These are phyloP conservation scores for Apocynum venetum DNA, from an alignment of 257 asterid species.

Conservation along the genomic window DNA sequence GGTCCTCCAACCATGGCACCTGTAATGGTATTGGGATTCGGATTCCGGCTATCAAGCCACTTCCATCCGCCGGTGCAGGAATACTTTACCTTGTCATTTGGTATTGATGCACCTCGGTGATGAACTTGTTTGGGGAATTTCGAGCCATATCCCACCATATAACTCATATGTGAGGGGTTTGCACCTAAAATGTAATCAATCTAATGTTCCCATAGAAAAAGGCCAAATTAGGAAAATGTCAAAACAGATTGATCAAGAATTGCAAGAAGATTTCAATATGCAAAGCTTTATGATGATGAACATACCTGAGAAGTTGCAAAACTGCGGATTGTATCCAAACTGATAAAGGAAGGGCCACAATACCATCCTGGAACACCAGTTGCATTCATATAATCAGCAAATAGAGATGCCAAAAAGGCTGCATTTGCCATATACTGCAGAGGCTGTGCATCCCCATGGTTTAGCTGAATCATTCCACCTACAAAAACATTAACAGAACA, in stretches of 20 bases:
- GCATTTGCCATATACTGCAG: constrained; percentile 81
- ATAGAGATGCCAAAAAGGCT: constrained; percentile 79
- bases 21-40: constrained; percentile 57
- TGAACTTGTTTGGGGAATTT: constrained; percentile 68
- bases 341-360: constrained; percentile 53
- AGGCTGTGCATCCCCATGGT: constrained; percentile 52
- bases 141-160: constrained; percentile 65
- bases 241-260: background rate
- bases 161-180: constrained; percentile 77
- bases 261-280: background rate
- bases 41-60: constrained; percentile 54
- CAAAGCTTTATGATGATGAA: background rate
- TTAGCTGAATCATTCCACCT: constrained; percentile 76
- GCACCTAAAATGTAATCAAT: constrained; percentile 65
- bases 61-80: constrained; percentile 73
- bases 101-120: constrained; percentile 91
- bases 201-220: constrained; percentile 26
- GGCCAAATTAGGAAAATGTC: background rate
- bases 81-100: constrained; percentile 40
- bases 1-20: constrained; percentile 98
- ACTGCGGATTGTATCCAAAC: constrained; percentile 33
- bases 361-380: constrained; percentile 71
- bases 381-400: constrained; percentile 69
- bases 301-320: constrained; percentile 78
- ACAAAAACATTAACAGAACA: background rate